Evolutionary conservation across 31 red algal genomes (phyloP), one percentile per base, ranked within the genome.

Genomic region (Asparagopsis taxiformis): DNA sequence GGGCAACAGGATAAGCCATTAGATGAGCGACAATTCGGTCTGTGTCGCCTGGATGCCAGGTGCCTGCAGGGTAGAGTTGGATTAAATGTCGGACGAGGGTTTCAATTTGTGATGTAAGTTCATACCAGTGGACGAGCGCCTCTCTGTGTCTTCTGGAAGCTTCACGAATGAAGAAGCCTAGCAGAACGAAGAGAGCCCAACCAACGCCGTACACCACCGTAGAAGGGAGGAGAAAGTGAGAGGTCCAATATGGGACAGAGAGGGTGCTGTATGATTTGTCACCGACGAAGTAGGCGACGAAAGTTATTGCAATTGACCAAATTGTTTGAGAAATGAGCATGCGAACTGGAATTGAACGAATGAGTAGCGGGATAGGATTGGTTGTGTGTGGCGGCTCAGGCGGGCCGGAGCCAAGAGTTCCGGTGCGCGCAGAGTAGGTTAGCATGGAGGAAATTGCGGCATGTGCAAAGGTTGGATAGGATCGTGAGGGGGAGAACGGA

Each of bases 21-120:
- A 69, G 34, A 69, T 80, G 75, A 17, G 75, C 75, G 7, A 28
- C 50, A n/a, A 80, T 58, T 2, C 75, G 46, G 4, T 80, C 62
- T 2, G 41, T 13, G 31, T 80, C 75, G 31, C 48, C 75, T 3
- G 25, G 35, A 24, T 80, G 75, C 75, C 75, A 80, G 1, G 0
- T 55, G 1, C 74, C 64, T 1, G 15, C 30, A 4, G 75, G 51
- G 23, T 59, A 80, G 10, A 9, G 24, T 24, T 68, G 75, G 13
- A 26, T 22, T 1, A 80, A 8, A 24, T 56, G 51, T 1, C 61
- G 50, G 1, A 65, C 33, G 9, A 58, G 36, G 62, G 26, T 2
- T 31, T 46, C 6, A 29, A 25, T 58, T 8, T 21, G 20, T 21
- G 54, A 13, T 58, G 7, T 58, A n/a, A 7, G 9, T 8, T 5